Conservation (phyloP, 768 basidiomycete genomes). For the Cubamyces sp. region DNA sequence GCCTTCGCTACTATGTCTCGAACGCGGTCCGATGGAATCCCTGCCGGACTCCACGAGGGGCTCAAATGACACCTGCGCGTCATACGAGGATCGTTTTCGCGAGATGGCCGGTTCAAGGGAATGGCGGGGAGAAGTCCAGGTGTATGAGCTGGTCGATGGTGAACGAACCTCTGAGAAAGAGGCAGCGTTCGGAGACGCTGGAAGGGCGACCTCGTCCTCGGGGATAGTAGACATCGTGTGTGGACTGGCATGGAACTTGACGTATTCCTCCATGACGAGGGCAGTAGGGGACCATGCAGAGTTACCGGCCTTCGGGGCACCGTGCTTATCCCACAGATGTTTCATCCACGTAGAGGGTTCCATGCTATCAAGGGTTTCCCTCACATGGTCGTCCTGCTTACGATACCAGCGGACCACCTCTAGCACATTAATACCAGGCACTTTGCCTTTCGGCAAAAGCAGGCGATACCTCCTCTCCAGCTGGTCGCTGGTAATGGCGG, state of each 20-base stretch:
- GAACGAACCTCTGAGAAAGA: slow-evolving; percentile 29
- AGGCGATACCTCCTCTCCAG: slow-evolving; percentile 65
- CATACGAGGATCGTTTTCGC: slow-evolving; percentile 43
- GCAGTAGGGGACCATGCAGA: slow-evolving; percentile 64
- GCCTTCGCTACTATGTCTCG: slow-evolving; percentile 48
- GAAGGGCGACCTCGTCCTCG: slow-evolving; percentile 39
- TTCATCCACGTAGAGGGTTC: slow-evolving; percentile 80
- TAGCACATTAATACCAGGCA: slow-evolving; percentile 50
- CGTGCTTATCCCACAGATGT: slow-evolving; percentile 57
- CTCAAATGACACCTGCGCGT: slow-evolving; percentile 61
- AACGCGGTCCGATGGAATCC: slow-evolving; percentile 50
- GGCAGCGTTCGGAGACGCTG: slow-evolving; percentile 17
- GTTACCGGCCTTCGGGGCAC: slow-evolving; percentile 37
- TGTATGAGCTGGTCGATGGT: slow-evolving; percentile 30
- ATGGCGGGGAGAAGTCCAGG: slow-evolving; percentile 43
- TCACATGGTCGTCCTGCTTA: slow-evolving; percentile 50
- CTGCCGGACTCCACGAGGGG: slow-evolving; percentile 52
- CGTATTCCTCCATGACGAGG: slow-evolving; percentile 68
- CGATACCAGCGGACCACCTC: slow-evolving; percentile 64
- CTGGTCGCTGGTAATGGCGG: slow-evolving; percentile 65
- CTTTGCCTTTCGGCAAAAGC: slow-evolving; percentile 40
- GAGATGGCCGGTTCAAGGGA: slow-evolving; percentile 45
- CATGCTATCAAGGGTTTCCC: slow-evolving; percentile 57
- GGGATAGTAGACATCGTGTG: slow-evolving; percentile 50
- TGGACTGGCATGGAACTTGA: slow-evolving; percentile 43